Evolutionary conservation across 805 yeast species (phyloP), one percentile per base, ranked within the genome.

Genomic region (Candida michaelii): DNA sequence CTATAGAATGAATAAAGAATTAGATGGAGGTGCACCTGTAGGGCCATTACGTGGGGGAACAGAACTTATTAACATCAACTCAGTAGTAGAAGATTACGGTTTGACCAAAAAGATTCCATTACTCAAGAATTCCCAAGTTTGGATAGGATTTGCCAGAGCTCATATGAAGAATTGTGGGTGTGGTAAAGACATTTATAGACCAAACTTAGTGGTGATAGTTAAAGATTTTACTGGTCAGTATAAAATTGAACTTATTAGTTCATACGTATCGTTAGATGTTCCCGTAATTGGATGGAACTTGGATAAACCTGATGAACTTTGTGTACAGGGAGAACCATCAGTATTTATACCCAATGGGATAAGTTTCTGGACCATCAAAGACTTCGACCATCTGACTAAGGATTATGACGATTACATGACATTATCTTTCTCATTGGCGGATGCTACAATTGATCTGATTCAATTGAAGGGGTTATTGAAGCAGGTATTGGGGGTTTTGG

Each of bases 131-230:
- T 35, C 67, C 31, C 69, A 67, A 45, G 46, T 69, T 4, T 66
- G 63, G 62, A 40, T 65, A 7, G 72, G 73, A 1, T 61, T 69
- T 48, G 72, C 73, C 2, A 50, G 74, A 40, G 72, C 73, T 1
- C 73, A 69, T 43, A 35, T 69, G 8, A 46, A 52, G 23, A 34
- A 52, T n/a, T 69, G 74, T 54, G 74, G 74, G 5, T 69, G 74
- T 52, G 72, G 72, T 5, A 37, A 43, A 3, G 55, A 55, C n/a
- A 56, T 67, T 48, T 69, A 69, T 49, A 50, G 74, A 32, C 74
- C 74, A 11, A 70, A 69, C 43, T 39, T 70, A 40, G 68, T 66
- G 14, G 54, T 66, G 5, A 39, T 59, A 3, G 51, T 48, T 8
- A 56, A 48, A 41, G 40, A 39, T 35, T 24, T 15, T 30, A 14